Evolutionary conservation across 2,329 filamentous ascomycete species (phyloP), one percentile per base, ranked within the genome.

Genomic region (Bipolaris bicolor): DNA sequence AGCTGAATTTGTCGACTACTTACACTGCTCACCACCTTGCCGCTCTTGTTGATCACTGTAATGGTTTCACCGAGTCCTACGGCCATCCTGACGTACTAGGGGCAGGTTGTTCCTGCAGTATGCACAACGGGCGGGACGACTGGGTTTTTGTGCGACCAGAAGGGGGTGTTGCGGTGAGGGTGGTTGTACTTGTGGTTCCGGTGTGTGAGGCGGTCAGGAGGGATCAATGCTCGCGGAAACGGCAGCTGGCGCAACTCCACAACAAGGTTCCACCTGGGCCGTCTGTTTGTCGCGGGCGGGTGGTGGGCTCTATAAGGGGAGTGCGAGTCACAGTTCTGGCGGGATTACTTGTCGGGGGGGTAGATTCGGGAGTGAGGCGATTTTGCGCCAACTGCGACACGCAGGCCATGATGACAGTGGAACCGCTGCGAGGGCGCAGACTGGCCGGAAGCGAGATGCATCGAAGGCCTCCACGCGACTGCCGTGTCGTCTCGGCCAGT

Each of bases 21-120:
- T 83, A 93, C 91, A 58, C 89, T 95, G 82, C 88, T 93, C 68
- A 97, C 91, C 49, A 96, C 88, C 79, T 96, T 96, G 70, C 92
- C 92, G 56, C 91, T 95, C 76, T 86, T 92, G 81, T 96, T 95
- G 78, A 96, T 89, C 70, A 96, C 90, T 65, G 91, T 93, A 66
- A 97, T 88, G 48, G 91, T 94, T 78, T 96, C 89, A 62, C 84
- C 82, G 31, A 86, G 63, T 63, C 84, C 82, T 31, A 86, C 64
- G 20, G 70, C 73, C 73, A 76, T 76, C 48, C 58, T 61, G 67
- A 49, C 57, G 59, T 54, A 49, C 18, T 53, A 40, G 46, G 45
- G 53, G 52, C 53, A 43, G 44, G 49, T 37, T 57, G 52, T 58
- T 58, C 62, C 60, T 67, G 60, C 62, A 67, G 65, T 55, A 55